Percentiles rank a stretch among this genome's conserved stretches.
Conservation (phyloP, 345 rosid genomes). For the Aurinia saxatilis region DNA sequence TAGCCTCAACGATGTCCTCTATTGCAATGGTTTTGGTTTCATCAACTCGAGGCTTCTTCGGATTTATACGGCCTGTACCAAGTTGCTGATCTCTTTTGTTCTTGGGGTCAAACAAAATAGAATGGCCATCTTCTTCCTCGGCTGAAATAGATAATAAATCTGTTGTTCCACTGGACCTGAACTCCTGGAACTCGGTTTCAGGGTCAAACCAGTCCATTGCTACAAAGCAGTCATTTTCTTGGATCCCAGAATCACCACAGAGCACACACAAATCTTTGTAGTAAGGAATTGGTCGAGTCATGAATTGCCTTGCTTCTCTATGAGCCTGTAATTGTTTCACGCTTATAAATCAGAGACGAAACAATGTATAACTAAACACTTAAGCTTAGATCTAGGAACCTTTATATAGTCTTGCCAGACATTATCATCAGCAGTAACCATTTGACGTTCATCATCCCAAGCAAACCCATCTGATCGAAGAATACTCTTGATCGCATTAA, state of each 20-base stretch:
- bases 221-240: constrained; percentile 39
- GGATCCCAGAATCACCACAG: constrained; percentile 38
- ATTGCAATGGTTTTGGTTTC: constrained; percentile 36
- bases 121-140: constrained; percentile 36
- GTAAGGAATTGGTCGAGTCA: constrained; percentile 74
- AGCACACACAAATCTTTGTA: constrained; percentile 62
- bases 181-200: constrained; percentile 33
- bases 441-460: constrained; percentile 82
- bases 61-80: constrained; percentile 22
- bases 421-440: constrained; percentile 77
- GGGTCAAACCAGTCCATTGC: constrained; percentile 45
- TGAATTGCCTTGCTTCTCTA: constrained; percentile 63
- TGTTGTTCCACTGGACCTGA: constrained; percentile 27
- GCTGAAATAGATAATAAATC: constrained; percentile 29
- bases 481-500: constrained; percentile 57
- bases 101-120: constrained; percentile 24
- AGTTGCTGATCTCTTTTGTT: constrained; percentile 39
- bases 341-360: background rate
- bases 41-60: constrained; percentile 36
- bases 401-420: constrained; percentile 86
- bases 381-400: constrained; percentile 30
- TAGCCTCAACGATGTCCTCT: constrained; percentile 55
- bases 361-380: background rate
- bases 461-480: constrained; percentile 62
- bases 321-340: constrained; percentile 46